These are phyloP conservation scores for Phallus indusiatus DNA, from an alignment of 768 basidiomycete species.

Conservation along the genomic window DNA sequence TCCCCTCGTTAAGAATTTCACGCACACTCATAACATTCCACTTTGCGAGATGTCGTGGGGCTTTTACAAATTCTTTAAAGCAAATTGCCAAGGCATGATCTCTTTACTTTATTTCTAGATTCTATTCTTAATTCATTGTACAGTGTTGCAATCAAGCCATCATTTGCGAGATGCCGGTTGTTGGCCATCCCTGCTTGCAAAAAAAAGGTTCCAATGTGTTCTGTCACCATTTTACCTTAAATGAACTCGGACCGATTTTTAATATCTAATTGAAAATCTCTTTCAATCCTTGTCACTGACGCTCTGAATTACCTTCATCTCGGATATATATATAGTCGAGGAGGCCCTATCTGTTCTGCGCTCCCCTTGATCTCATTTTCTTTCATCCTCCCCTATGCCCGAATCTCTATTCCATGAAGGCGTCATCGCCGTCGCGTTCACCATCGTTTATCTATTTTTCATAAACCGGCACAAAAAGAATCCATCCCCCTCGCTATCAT, in stretches of 20 bases:
- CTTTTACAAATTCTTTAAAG: neutral
- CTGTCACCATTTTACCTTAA: neutral
- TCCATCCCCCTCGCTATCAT: conserved; percentile 12
- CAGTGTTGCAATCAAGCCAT: neutral
- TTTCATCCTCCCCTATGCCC: neutral
- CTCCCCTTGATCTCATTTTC: neutral
- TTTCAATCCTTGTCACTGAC: neutral
- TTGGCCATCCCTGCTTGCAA: no score
- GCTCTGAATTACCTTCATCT: neutral
- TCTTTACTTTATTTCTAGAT: neutral
- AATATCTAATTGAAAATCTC: neutral
- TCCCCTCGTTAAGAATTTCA: no score
- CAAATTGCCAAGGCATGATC: neutral
- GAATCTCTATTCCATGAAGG: neutral
- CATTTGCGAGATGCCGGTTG: neutral
- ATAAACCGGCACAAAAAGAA: neutral
- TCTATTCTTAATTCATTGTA: neutral
- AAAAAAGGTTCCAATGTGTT: neutral
- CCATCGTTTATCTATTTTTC: neutral
- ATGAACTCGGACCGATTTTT: neutral
- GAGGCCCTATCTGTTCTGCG: neutral
- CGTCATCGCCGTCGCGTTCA: neutral
- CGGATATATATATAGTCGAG: neutral
- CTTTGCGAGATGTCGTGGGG: no score
- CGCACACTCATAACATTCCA: no score